phyloP scores from a whole-genome alignment of 352 stramenopile genomes.

The Phytophthora multivora region DNA sequence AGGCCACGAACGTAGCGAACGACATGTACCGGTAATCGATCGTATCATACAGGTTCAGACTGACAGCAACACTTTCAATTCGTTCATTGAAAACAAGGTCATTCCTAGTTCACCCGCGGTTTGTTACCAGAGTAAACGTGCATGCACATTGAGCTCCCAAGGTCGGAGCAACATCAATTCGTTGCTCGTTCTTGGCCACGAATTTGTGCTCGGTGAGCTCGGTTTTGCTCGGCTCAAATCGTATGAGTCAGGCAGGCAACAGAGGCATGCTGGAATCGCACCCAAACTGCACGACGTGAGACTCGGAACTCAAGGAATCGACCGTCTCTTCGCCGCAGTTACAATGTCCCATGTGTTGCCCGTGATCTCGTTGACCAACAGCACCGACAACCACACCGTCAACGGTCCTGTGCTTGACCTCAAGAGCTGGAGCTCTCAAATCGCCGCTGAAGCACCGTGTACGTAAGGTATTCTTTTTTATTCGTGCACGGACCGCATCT shows the following conservation, averaged over 20 bases:
- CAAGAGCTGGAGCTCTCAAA: constrained; percentile 33
- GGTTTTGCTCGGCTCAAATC: constrained; percentile 19
- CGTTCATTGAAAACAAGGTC: too few relatives aligned
- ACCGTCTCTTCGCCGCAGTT: constrained; percentile 14
- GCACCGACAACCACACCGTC: neutral
- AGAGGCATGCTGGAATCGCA: constrained; percentile 25
- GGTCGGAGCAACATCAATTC: too few relatives aligned
- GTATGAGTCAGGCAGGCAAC: constrained; percentile 32
- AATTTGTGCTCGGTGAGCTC: constrained; percentile 9
- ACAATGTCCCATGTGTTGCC: constrained; percentile 22
- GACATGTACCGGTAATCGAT: too few relatives aligned
- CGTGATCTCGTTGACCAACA: constrained; percentile 17
- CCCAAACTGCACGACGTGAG: constrained; percentile 17
- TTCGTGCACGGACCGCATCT: constrained; percentile 29
- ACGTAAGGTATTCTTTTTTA: constrained; percentile 22
- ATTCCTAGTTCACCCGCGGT: too few relatives aligned
- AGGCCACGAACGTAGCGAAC: too few relatives aligned
- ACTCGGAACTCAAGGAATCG: neutral
- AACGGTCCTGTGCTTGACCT: constrained; percentile 6
- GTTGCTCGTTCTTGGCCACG: constrained; percentile 9
- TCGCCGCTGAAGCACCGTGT: constrained; percentile 1
- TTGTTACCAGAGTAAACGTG: too few relatives aligned
- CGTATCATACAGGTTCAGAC: too few relatives aligned
- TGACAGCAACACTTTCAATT: too few relatives aligned
- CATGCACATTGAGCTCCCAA: too few relatives aligned